Evolutionary conservation across 805 yeast genomes (phyloP).

Genomic region (Groenewaldozyma tartarivorans): DNA sequence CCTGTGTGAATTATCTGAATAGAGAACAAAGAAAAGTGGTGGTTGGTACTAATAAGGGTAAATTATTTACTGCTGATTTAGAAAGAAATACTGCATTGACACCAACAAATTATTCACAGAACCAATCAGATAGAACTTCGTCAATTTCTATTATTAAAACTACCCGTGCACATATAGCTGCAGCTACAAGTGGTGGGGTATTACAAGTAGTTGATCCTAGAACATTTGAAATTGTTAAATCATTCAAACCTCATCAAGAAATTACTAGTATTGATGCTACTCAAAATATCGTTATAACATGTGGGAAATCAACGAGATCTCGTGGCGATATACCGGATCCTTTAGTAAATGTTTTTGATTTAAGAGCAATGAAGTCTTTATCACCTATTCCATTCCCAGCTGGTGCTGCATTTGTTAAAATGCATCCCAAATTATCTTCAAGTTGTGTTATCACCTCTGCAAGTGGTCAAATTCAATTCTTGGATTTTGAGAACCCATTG

Average conservation of each 20-base stretch:
- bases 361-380: slow-evolving; percentile 57
- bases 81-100: slow-evolving; percentile 28
- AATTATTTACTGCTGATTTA: slow-evolving; percentile 25
- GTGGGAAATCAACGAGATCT: slow-evolving; percentile 62
- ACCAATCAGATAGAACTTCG: slow-evolving; percentile 1
- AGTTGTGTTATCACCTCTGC: slow-evolving; percentile 65
- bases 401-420: slow-evolving; percentile 74
- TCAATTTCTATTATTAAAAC: slow-evolving; percentile 6
- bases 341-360: slow-evolving; percentile 71
- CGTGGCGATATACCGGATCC: slow-evolving; percentile 63
- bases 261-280: slow-evolving; percentile 30
- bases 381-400: slow-evolving; percentile 83
- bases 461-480: slow-evolving; percentile 74
- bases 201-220: slow-evolving; percentile 29
- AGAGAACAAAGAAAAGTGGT: slow-evolving; percentile 27
- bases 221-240: slow-evolving; percentile 23
- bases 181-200: slow-evolving; percentile 27
- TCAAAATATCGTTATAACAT: slow-evolving; percentile 42
- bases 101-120: slow-evolving; percentile 11
- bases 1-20: slow-evolving; percentile 20
- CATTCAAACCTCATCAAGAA: slow-evolving; percentile 29
- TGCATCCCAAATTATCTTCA: slow-evolving; percentile 82
- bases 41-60: slow-evolving; percentile 24
- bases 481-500: slow-evolving; percentile 76
- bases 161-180: slow-evolving; percentile 20